phyloP scores from a whole-genome alignment of 1,284 basidiomycete species.

The Leccinum fallax region DNA sequence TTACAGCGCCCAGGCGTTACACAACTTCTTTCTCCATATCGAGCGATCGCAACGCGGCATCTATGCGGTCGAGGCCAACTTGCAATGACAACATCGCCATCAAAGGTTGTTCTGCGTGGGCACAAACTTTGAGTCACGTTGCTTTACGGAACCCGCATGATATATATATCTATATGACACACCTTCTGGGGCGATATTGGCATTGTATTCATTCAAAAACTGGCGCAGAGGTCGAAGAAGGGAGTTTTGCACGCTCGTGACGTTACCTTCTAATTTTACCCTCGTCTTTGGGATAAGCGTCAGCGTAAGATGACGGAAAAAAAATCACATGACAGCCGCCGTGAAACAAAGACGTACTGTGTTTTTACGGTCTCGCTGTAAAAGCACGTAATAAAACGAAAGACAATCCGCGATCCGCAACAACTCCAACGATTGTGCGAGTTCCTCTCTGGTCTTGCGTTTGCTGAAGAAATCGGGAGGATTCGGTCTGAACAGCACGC shows the following conservation, averaged over 20 bases:
- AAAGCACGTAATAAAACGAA: constrained; percentile 35
- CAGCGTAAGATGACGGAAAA: constrained; percentile 4
- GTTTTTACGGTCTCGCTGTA: constrained; percentile 31
- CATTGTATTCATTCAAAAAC: constrained; percentile 23
- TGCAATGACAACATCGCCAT: constrained; percentile 29
- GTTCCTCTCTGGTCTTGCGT: constrained; percentile 24
- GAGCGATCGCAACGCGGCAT: constrained; percentile 26
- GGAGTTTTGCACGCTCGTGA: constrained; percentile 25
- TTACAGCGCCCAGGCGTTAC: constrained; percentile 2
- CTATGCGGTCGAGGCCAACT: constrained; percentile 31
- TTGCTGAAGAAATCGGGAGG: constrained; percentile 27
- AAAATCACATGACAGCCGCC: not conserved
- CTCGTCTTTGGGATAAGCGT: constrained; percentile 22
- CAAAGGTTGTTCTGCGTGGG: constrained; percentile 25
- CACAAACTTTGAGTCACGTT: constrained; percentile 6
- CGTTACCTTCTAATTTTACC: constrained; percentile 18
- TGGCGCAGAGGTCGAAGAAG: constrained; percentile 26
- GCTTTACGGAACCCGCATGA: not conserved
- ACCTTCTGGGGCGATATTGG: constrained; percentile 22
- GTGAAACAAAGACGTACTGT: constrained; percentile 13
- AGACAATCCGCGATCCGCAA: constrained; percentile 35
- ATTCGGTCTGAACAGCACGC: constrained; percentile 31
- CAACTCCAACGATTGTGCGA: constrained; percentile 31
- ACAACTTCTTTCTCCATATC: constrained; percentile 1
- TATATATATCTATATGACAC: constrained; percentile 4